A percentile compares a stretch with the other conserved stretches of the same genome.
Evolutionary conservation across 805 yeast species (phyloP).

Genomic region (Ogataea minuta): DNA sequence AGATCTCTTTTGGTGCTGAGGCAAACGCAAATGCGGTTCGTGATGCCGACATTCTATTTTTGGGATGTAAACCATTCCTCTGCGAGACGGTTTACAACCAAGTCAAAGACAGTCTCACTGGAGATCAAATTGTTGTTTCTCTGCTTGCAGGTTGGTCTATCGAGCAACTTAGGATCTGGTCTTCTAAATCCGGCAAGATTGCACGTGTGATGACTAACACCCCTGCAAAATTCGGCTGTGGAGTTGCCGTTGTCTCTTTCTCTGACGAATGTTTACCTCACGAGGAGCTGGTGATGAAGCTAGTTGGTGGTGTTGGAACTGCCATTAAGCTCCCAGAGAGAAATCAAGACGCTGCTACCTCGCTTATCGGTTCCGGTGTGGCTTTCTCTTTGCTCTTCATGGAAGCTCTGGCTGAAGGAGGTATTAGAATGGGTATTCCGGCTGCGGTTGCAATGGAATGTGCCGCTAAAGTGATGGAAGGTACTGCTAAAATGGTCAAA

Average conservation of each 20-base stretch:
- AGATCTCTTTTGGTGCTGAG: constrained; percentile 45
- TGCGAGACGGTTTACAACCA: constrained; percentile 56
- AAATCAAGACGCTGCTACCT: constrained; percentile 95
- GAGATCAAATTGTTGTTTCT: constrained; percentile 52
- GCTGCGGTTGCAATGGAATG: constrained; percentile 76
- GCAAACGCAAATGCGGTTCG: constrained; percentile 58
- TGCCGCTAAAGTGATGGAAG: constrained; percentile 92
- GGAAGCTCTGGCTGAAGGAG: constrained; percentile 93
- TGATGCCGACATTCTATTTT: constrained; percentile 64
- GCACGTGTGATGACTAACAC: constrained; percentile 98
- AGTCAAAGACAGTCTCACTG: constrained; percentile 44
- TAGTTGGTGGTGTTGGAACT: constrained; percentile 65
- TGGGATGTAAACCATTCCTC: constrained; percentile 89
- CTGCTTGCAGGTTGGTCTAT: constrained; percentile 93
- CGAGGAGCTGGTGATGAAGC: constrained; percentile 47
- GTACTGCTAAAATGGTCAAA: constrained; percentile 87
- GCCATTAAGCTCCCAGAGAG: constrained; percentile 76
- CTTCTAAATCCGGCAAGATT: constrained; percentile 44
- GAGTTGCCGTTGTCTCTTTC: constrained; percentile 90
- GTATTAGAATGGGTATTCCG: constrained; percentile 91
- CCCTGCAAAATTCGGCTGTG: constrained; percentile 89
- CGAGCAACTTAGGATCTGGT: constrained; percentile 53
- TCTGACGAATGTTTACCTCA: constrained; percentile 47
- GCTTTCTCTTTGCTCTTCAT: constrained; percentile 87
- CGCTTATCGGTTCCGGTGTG: constrained; percentile 94